Evolutionary conservation across 192 early-diverging fungal species (phyloP).

Genomic region (Rhizophagus clarus): DNA sequence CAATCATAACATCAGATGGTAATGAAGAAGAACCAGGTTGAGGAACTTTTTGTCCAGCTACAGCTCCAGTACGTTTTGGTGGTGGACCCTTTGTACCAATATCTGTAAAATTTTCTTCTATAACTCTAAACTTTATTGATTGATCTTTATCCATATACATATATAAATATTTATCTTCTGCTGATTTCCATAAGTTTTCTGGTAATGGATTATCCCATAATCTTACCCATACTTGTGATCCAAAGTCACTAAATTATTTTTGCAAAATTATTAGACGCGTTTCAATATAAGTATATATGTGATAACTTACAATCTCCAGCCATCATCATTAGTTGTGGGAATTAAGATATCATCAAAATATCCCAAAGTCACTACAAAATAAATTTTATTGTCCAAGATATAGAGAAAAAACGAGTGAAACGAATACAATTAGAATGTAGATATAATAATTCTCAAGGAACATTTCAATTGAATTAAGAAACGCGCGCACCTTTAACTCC

Average conservation of each 20-base stretch:
- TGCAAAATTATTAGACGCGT: background rate
- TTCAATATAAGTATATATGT: background rate
- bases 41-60: constrained; percentile 13
- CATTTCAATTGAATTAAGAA: background rate
- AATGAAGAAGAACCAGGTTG: constrained; percentile 5
- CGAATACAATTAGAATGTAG: no score
- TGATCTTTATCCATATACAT: constrained; percentile 85
- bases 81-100: constrained; percentile 61
- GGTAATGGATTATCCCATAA: constrained; percentile 7
- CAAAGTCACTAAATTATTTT: constrained; percentile 48
- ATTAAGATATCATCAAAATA: constrained; percentile 94
- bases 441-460: no score
- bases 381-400: background rate
- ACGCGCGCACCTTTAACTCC: constrained; percentile 66
- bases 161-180: constrained; percentile 54
- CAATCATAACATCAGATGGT: constrained; percentile 11
- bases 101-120: constrained; percentile 75
- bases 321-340: constrained; percentile 64
- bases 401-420: no score
- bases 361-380: constrained; percentile 66
- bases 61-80: constrained; percentile 3
- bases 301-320: constrained; percentile 65
- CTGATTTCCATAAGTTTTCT: constrained; percentile 65
- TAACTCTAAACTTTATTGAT: constrained; percentile 74
- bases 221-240: constrained; percentile 75